These are phyloP conservation scores for Coemansia sp. DNA, from an alignment of 192 early-diverging fungal genomes.

Conservation along the genomic window DNA sequence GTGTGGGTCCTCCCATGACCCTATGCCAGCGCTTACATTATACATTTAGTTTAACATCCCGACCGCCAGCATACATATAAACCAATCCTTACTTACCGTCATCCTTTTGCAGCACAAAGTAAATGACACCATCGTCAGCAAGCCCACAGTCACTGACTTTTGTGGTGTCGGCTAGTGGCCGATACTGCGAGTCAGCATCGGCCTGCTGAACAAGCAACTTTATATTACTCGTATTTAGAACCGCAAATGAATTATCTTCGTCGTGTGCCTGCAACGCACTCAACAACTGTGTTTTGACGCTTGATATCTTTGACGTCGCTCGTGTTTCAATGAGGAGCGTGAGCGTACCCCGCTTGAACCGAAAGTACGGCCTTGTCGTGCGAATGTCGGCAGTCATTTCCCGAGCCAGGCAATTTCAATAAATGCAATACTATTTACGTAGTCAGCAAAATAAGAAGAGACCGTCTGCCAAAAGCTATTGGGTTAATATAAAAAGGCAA, in stretches of 20 bases:
- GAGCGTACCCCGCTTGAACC: conserved; percentile 37
- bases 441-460: too few relatives aligned
- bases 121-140: conserved; percentile 25
- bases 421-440: too few relatives aligned
- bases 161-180: not conserved
- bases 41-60: not conserved
- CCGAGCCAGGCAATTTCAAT: not conserved
- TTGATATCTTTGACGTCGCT: conserved; percentile 11
- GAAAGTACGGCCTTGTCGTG: conserved; percentile 29
- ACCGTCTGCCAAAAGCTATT: too few relatives aligned
- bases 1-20: conserved; percentile 39
- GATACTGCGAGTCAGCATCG: not conserved
- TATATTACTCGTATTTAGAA: conserved; percentile 6
- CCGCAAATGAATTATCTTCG: conserved; percentile 16
- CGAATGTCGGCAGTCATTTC: conserved; percentile 26
- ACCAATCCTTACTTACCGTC: conserved; percentile 14
- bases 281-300: conserved; percentile 21
- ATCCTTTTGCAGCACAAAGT: conserved; percentile 22
- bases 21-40: not conserved
- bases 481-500: not conserved
- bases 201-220: conserved; percentile 18
- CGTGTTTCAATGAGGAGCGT: conserved; percentile 33
- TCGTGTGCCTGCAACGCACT: conserved; percentile 27
- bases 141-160: conserved; percentile 15
- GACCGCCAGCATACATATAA: not conserved